Base-by-base conservation (phyloP, 1,284 basidiomycete genomes). In the Entoloma clypeatum region DNA sequence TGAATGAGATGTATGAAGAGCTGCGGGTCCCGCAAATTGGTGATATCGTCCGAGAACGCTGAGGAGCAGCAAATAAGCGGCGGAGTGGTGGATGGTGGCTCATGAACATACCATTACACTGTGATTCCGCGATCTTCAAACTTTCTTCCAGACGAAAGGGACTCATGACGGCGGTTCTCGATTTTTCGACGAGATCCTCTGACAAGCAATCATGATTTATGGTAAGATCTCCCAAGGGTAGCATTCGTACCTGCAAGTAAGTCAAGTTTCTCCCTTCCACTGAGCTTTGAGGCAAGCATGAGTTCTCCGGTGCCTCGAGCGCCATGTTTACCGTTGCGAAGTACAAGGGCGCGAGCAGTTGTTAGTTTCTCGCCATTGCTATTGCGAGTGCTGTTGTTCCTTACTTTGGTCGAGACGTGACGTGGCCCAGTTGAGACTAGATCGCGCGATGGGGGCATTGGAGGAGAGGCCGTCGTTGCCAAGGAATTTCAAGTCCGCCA, bases 241-340 rank as follows among this genome's bases (percentile, higher is more conserved):
- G 13, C 19, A 28, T 25, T 62, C 65, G 40, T 54, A 85, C 85
- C 84, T 50, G 82, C 83, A 25, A 88, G 63, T 19, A 88, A 69
- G 55, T 86, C 83, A 19, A 88, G 67, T 54, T 88, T 88, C 61
- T 89, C 86, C 53, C 82, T 71, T 1, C 85, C 85, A 43, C 72
- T 77, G 51, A 86, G 73, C 55, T 71, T 81, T 23, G 63, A 69
- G 40, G 69, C 64, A 13, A 74, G 59, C 33, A 79, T 57, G 27
- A 86, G 19, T 59, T 86, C 83, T 18, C 83, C 85, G 3, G 78
- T 77, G 30, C 85, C 85, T 43, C 71, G 72, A 21, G 80, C 68
- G 3, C 80, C 84, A 60, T 82, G 62, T 54, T 85, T 87, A 27
- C 81, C 81, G 55, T 86, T 83, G 44, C 86, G 74, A 44, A 88